Base-by-base conservation (phyloP, 257 asterid species). In the Coffea eugenioides region DNA sequence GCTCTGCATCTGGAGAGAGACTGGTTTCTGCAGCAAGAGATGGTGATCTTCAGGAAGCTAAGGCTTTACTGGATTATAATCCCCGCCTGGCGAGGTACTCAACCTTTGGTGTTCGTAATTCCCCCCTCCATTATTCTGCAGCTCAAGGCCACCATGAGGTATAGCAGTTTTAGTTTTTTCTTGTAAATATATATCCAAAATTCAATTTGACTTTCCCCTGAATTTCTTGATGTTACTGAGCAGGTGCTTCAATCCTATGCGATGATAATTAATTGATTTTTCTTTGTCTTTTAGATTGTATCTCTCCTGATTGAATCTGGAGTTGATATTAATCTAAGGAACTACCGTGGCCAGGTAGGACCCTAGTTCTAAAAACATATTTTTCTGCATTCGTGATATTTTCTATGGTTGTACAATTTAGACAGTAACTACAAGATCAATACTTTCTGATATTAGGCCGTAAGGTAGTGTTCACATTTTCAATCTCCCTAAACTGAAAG, bases 81-180 rank as follows among this genome's bases (percentile, higher is more conserved):
- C 98, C 98, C 39, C 96, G 98, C 5, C 90, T 92, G 0, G 98
- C 91, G 4, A 84, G 93, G 80, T 93, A 93, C 84, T 90, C 97
- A 2, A 93, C 98, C 13, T 93, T 93, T 69, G 97, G 98, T 14
- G 95, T 92, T 80, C 96, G 97, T 0, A 93, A 93, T 85, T 92
- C 98, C 27, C 98, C 98, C 9, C 90, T 93, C 86, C 98, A 93
- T 80, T 93, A 93, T 80, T 90, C 97, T 74, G 93, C 98, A 15
- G 97, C 98, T 70, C 97, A 93, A 82, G 97, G 98, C 66, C 98
- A 94, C 86, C 91, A 92, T 73, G 98, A 94, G 98, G 98, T 94
- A 85, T 34, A 61, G 59, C 78, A 5, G 21, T 31, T 67, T 7
- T 52, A 5, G 69, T 43, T 21, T 67, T 25, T 69, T 66, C 34